Percentiles rank a stretch among this genome's conserved stretches.
These are phyloP conservation scores for Pneumocystis oryctolagi DNA, from an alignment of 1,139 yeast species.

Conservation along the genomic window DNA sequence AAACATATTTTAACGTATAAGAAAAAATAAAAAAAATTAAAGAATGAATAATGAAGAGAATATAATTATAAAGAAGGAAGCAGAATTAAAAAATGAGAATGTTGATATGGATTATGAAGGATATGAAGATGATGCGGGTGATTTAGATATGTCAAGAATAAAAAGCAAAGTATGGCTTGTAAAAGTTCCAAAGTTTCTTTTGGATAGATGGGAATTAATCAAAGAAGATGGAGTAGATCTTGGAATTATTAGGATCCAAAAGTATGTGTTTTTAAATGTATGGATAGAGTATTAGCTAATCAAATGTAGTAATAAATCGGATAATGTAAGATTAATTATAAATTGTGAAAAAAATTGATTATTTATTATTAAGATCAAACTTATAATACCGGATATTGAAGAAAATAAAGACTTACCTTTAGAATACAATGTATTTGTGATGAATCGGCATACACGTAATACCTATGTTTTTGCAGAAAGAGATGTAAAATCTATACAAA, in stretches of 20 bases:
- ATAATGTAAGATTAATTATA: background rate
- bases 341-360: background rate
- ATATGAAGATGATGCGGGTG: conserved; percentile 24
- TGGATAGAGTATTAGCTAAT: conserved; percentile 18
- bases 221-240: conserved; percentile 52
- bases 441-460: conserved; percentile 62
- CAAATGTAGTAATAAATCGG: conserved; percentile 1
- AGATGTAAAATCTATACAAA: conserved; percentile 54
- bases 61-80: background rate
- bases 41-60: background rate
- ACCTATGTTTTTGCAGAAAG: conserved; percentile 86
- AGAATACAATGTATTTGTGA: conserved; percentile 64
- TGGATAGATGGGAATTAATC: conserved; percentile 64
- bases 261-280: background rate
- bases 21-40: background rate
- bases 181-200: conserved; percentile 71
- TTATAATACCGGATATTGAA: conserved; percentile 28
- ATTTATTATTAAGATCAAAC: conserved; percentile 20
- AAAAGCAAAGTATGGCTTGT: conserved; percentile 71
- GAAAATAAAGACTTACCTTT: conserved; percentile 48
- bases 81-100: conserved; percentile 8
- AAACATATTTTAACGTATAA: background rate
- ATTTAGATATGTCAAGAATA: conserved; percentile 26
- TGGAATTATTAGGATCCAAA: conserved; percentile 57
- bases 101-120: conserved; percentile 14